Evolutionary conservation across 1,284 basidiomycete genomes (phyloP), one percentile per base, ranked within the genome.

Genomic region (Boletus sp.): DNA sequence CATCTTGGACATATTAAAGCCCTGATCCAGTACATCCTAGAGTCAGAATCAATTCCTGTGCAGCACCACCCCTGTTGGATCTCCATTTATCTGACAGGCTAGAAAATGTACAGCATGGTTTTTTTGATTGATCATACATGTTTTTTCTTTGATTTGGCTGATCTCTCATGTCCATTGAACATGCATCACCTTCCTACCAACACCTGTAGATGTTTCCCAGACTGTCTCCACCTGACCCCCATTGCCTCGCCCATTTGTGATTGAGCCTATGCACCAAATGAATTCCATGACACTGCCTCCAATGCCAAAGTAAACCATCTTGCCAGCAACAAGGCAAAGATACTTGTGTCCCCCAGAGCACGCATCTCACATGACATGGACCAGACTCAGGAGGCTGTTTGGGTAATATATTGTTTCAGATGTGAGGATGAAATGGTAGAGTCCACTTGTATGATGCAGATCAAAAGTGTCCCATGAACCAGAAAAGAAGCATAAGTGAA

Each of bases 221-320:
- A 86, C 74, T 1, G 73, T 79, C 56, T 80, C 74, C 0, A 81
- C 78, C 31, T 24, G 55, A 4, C 60, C 60, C 5, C 27, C 20
- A 11, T 15, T 20, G 2, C 42, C 56, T 57, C 61, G 18, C 11
- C 63, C 47, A 22, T 66, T 53, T 1, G 65, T 67, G 3, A 63
- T 60, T 29, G 66, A 68, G 57, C 82, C 75, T 0, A 94, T 79
- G 3, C 76, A 78, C 29, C 72, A 69, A 20, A 86, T 72, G 70
- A 99, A 97, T 58, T 89, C 88, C 24, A 83, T 76, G 11, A 95
- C 79, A 0, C 94, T 92, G 0, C 96, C 96, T 0, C 96, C 96
- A 4, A 98, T 95, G 18, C 96, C 96, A 75, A 98, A 98, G 72
- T 99, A 98, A 31, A 98, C 77, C 12, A 94, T 81, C 75, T 96